These are phyloP conservation scores for Mortierella sp. DNA, from an alignment of 371 early-diverging fungal genomes.

Conservation along the genomic window DNA sequence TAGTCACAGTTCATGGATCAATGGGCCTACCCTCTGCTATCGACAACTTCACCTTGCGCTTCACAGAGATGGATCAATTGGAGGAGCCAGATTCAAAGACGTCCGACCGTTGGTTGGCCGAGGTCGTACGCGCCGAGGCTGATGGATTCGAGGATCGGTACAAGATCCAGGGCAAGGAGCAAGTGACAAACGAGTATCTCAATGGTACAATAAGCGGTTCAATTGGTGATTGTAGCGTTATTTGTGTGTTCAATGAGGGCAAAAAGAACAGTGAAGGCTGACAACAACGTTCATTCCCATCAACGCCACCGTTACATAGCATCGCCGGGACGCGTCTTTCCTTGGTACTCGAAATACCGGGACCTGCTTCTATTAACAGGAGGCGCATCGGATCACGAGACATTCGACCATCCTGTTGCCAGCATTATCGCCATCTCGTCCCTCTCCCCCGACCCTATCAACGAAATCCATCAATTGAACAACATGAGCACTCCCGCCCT, in stretches of 20 bases:
- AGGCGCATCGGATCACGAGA: slow-evolving; percentile 89
- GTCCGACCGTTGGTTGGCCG: slow-evolving; percentile 68
- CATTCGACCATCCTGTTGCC: slow-evolving; percentile 95
- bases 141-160: slow-evolving; percentile 27
- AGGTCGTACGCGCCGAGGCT: slow-evolving; percentile 61
- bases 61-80: slow-evolving; percentile 69
- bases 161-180: slow-evolving; percentile 41
- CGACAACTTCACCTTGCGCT: slow-evolving; percentile 80
- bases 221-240: too few relatives aligned
- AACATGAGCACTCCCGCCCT: slow-evolving; percentile 67
- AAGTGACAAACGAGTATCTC: slow-evolving; percentile 65
- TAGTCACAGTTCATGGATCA: slow-evolving; percentile 81
- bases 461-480: slow-evolving; percentile 71
- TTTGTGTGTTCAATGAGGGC: too few relatives aligned
- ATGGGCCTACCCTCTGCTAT: slow-evolving; percentile 71
- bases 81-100: slow-evolving; percentile 71
- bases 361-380: slow-evolving; percentile 73
- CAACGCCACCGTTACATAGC: too few relatives aligned
- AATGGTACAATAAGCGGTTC: too few relatives aligned
- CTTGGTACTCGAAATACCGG: slow-evolving; percentile 92
- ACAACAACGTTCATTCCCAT: too few relatives aligned
- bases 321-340: slow-evolving; percentile 63
- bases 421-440: slow-evolving; percentile 87
- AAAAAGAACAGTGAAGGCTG: too few relatives aligned
- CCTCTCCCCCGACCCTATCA: slow-evolving; percentile 82